Percentiles rank a stretch among this genome's conserved stretches.
Evolutionary conservation across 2,329 filamentous ascomycete species (phyloP).

Genomic region (Bipolaris victoriae): DNA sequence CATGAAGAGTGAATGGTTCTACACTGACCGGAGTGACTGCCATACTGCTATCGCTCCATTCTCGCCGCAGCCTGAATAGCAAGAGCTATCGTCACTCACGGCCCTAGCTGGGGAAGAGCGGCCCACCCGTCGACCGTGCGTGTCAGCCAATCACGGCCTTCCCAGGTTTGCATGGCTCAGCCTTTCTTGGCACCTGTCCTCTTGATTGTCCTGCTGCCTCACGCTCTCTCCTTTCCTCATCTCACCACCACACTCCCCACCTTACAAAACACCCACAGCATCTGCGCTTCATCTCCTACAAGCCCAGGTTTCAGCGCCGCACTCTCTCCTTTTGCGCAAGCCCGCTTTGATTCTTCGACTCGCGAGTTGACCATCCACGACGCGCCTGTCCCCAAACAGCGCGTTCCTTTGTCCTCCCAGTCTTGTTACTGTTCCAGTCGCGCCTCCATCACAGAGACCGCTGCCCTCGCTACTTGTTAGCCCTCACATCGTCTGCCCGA

Average conservation of each 20-base stretch:
- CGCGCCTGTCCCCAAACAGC: slow-evolving; percentile 29
- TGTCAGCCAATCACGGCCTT: slow-evolving; percentile 8
- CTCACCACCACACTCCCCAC: slow-evolving; percentile 16
- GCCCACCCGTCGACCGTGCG: slow-evolving; percentile 12
- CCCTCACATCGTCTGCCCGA: slow-evolving; percentile 19
- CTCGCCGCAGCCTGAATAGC: slow-evolving; percentile 21
- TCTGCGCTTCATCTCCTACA: slow-evolving; percentile 19
- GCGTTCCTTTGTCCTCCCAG: slow-evolving; percentile 25
- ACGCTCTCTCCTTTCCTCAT: slow-evolving; percentile 21
- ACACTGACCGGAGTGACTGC: slow-evolving; percentile 51
- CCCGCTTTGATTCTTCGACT: slow-evolving; percentile 12
- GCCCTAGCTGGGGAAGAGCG: slow-evolving; percentile 25
- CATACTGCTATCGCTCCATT: slow-evolving; percentile 46
- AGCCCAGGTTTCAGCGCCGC: slow-evolving; percentile 14
- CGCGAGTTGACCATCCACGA: slow-evolving; percentile 20
- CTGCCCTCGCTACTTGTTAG: slow-evolving; percentile 10
- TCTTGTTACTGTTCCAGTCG: slow-evolving; percentile 12
- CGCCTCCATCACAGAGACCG: slow-evolving; percentile 17
- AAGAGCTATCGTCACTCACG: slow-evolving; percentile 32
- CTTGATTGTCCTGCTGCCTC: slow-evolving; percentile 25
- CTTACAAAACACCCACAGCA: slow-evolving; percentile 8
- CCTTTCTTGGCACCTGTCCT: slow-evolving; percentile 11
- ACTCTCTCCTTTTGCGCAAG: slow-evolving; percentile 23
- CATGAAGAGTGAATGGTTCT: neutral
- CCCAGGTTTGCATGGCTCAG: slow-evolving; percentile 10